Base-by-base conservation (phyloP, 2,329 filamentous ascomycete species). In the Atkinsonella texensis region DNA sequence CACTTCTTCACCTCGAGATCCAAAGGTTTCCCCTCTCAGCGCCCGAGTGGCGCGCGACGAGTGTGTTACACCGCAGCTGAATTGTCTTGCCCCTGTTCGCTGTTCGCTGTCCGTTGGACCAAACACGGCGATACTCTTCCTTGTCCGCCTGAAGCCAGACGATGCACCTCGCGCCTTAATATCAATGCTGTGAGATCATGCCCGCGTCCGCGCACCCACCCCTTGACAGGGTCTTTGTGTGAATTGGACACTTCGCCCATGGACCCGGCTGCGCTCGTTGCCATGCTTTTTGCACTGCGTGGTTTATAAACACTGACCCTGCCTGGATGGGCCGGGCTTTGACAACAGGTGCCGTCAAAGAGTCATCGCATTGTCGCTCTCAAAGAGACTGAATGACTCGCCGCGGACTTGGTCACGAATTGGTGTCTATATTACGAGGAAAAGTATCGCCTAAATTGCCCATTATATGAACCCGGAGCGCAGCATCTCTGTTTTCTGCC, bases 51-150 rank as follows among this genome's bases (percentile, higher is more conserved):
- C 50, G 45, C 46, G 50, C 15, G 38, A 17, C 35, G 38, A 20
- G 50, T 50, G 44, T 47, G 53, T 54, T 48, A 46, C 53, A 54
- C 53, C 38, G 32, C 45, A n/a, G 40, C 33, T 15, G 39, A 35
- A 48, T 41, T 48, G 50, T n/a, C 28, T 48, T 48, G 3, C 32
- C 18, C 28, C 15, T n/a, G 17, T 17, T 48, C 48, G 46, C 13
- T 33, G 48, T 50, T 41, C 11, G 20, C 39, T 45, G 41, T 47
- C 39, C 4, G 20, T 38, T 50, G 13, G 38, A 23, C 45, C 17
- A 38, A 15, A 32, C 45, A 47, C 40, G 40, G 42, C 42, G 20
- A 50, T 39, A 23, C 28, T 45, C 10, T n/a, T 38, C 28, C 40
- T 41, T 48, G 32, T 51, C 41, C 31, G 41, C 13, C 23, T 46